Evolutionary conservation across 768 basidiomycete genomes (phyloP).

Genomic region (Mrakia hoshinonis): DNA sequence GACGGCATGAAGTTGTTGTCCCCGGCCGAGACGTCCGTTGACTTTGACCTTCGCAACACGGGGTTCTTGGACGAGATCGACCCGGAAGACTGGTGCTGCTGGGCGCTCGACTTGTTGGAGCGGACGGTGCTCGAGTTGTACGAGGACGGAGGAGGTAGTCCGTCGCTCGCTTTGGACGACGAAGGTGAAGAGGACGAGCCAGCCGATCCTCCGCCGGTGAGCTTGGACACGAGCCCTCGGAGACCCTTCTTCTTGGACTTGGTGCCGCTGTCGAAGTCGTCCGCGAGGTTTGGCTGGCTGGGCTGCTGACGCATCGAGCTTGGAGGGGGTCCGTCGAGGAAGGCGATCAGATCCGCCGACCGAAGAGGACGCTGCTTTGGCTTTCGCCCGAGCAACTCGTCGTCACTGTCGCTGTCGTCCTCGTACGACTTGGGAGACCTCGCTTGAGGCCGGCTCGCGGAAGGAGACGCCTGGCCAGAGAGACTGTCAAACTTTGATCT

Average conservation of each 20-base stretch:
- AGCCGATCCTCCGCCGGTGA: background rate
- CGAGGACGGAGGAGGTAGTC: slow-evolving; percentile 7
- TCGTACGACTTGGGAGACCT: slow-evolving; percentile 12
- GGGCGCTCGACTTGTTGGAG: background rate
- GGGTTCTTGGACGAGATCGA: background rate
- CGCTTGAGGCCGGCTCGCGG: background rate
- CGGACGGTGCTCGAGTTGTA: background rate
- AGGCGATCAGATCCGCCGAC: slow-evolving; percentile 6
- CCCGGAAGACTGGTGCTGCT: background rate
- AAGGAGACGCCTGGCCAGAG: background rate
- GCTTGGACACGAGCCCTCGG: slow-evolving; percentile 14
- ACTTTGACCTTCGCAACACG: background rate
- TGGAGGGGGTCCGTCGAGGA: slow-evolving; percentile 1
- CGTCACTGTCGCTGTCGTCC: slow-evolving; percentile 13
- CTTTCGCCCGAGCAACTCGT: background rate
- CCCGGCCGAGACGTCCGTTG: background rate
- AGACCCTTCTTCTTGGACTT: slow-evolving; percentile 8
- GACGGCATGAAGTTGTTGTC: background rate
- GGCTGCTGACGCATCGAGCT: background rate
- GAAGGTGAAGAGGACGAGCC: background rate
- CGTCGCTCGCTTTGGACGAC: background rate
- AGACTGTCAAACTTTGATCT: background rate
- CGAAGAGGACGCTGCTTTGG: background rate
- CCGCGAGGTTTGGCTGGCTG: background rate
- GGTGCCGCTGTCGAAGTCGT: background rate